A percentile compares a stretch with the other conserved stretches of the same genome.
These are phyloP conservation scores for Clarireedia hainanense DNA, from an alignment of 2,329 filamentous ascomycete genomes.

Conservation along the genomic window DNA sequence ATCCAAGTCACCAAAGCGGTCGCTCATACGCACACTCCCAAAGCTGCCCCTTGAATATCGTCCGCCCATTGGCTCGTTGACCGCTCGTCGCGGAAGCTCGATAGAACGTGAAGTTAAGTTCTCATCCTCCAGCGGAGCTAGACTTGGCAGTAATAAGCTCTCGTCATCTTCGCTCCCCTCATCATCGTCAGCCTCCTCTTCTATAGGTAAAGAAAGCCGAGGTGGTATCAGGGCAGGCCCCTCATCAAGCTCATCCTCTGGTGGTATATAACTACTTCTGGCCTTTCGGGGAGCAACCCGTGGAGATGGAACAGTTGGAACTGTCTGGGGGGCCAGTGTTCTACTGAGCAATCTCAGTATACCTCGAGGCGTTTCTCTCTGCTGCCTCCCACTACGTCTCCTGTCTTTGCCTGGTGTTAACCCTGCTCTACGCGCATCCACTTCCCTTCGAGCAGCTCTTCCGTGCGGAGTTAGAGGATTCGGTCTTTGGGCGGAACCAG, in stretches of 20 bases:
- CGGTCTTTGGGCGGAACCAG: constrained; percentile 22
- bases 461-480: constrained; percentile 47
- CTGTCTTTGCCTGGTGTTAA: constrained; percentile 53
- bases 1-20: constrained; percentile 35
- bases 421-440: constrained; percentile 51
- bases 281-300: constrained; percentile 10
- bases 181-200: constrained; percentile 41
- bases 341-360: constrained; percentile 46
- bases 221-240: constrained; percentile 40
- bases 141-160: constrained; percentile 45
- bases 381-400: constrained; percentile 48
- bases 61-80: constrained; percentile 37
- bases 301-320: constrained; percentile 25
- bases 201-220: constrained; percentile 47
- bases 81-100: constrained; percentile 48
- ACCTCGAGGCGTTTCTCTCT: constrained; percentile 48
- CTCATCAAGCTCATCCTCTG: constrained; percentile 34
- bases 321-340: constrained; percentile 39
- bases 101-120: constrained; percentile 52
- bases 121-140: constrained; percentile 47
- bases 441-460: constrained; percentile 49
- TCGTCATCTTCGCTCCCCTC: constrained; percentile 41
- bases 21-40: constrained; percentile 46
- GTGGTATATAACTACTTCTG: constrained; percentile 15
- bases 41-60: constrained; percentile 41